Conservation (phyloP, 2,329 filamentous ascomycete genomes). For the Aureobasidium zeae region DNA sequence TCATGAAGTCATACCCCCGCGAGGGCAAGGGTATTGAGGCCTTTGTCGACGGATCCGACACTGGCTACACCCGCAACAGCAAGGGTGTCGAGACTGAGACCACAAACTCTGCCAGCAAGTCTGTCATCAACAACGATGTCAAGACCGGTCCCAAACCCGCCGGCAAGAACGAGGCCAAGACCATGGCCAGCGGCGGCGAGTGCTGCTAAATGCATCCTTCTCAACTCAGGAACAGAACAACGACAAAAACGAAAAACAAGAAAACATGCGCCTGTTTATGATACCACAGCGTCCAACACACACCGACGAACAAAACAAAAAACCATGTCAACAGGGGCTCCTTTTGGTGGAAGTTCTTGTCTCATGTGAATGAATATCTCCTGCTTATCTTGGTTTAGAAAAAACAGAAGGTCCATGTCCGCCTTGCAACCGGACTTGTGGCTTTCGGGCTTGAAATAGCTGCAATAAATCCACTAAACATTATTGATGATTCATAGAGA, state of each 20-base stretch:
- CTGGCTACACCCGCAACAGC: slow-evolving; percentile 47
- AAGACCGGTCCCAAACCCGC: slow-evolving; percentile 19
- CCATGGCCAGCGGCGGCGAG: slow-evolving; percentile 23
- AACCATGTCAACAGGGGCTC: too few relatives aligned
- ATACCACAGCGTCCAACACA: too few relatives aligned
- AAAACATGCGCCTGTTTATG: too few relatives aligned
- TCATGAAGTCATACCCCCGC: slow-evolving; percentile 54
- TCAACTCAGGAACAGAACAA: background rate
- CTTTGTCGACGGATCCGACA: slow-evolving; percentile 60
- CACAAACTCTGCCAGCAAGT: slow-evolving; percentile 24
- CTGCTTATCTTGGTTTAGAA: too few relatives aligned
- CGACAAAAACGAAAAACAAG: background rate
- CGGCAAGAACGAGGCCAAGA: slow-evolving; percentile 22
- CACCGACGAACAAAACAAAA: too few relatives aligned
- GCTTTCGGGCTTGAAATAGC: too few relatives aligned
- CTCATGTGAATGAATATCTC: too few relatives aligned
- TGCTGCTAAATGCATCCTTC: slow-evolving; percentile 9
- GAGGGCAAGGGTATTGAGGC: slow-evolving; percentile 58
- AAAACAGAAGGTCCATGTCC: too few relatives aligned
- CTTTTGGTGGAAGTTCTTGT: too few relatives aligned
- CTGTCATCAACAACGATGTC: slow-evolving; percentile 30
- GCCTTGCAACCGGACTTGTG: too few relatives aligned
- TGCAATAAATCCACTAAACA: too few relatives aligned
- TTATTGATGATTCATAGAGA: too few relatives aligned
- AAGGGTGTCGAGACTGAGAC: slow-evolving; percentile 28